Base-by-base conservation (phyloP, 169 alveolate species). In the Plasmodium sp. region DNA sequence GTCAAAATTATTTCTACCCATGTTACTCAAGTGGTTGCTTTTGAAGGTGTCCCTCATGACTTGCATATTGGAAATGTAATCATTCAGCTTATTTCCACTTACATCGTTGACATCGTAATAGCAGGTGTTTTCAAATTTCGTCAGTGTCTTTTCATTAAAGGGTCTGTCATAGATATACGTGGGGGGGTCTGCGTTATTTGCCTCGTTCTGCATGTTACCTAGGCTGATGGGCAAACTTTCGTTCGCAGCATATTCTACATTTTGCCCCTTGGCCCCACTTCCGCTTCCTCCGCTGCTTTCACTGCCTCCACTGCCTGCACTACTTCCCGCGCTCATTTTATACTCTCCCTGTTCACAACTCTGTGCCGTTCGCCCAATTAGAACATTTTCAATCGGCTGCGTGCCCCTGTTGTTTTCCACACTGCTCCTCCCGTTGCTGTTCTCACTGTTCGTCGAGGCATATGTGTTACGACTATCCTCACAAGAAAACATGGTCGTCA, bases 241-340 rank as follows among this genome's bases (percentile, higher is more conserved):
- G 31, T 62, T 83, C 33, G n/a, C 73, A 14, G 80, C 48, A 83
- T 18, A 18, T 67, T 83, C 92, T 39, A 75, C 81, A 22, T 77
- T 27, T 14, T 34, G 16, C 12, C n/a, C 43, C 36, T 54, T 34
- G 5, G 33, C 22, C 18, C 5, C 34, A 10, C 34, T 86, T 27
- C 33, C 77, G 36, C 67, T 86, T 6, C 71, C 36, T 14, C 56
- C 31, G 18, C 48, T 51, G 43, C 39, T 34, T 16, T 9, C 58
- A 48, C 10, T 48, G 4, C 43, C 33, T n/a, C 56, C 74, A 5
- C 51, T 36, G 7, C 14, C 14, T 79, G 22, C 51, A 39, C 7
- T 31, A 36, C 27, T 39, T 36, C 31, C 67, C 36, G 34, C 14
- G n/a, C 27, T 58, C 34, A 5, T 51, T 31, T 51, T 58, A 31